These are phyloP conservation scores for Geosiphon pyriformis DNA, from an alignment of 192 early-diverging fungal genomes.

Conservation along the genomic window DNA sequence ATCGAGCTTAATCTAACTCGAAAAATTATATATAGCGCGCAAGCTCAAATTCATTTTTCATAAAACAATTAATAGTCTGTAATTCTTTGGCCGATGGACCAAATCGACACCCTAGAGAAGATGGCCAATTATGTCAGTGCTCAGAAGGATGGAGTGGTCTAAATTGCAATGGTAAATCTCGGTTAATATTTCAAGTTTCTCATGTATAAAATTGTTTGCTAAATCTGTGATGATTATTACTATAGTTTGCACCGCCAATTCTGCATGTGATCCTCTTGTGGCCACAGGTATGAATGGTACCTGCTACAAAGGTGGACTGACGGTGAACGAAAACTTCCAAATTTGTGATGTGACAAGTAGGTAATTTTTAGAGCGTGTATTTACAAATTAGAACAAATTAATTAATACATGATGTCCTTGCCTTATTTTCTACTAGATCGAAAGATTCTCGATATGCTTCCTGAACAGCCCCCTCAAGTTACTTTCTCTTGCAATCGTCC, in stretches of 20 bases:
- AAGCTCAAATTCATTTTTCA: not conserved
- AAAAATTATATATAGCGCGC: too few relatives aligned
- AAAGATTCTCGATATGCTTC: slow-evolving; percentile 54
- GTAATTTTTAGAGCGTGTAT: too few relatives aligned
- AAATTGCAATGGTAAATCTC: slow-evolving; percentile 78
- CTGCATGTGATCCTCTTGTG: slow-evolving; percentile 60
- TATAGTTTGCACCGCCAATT: slow-evolving; percentile 57
- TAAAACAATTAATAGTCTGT: slow-evolving; percentile 50
- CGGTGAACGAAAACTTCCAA: slow-evolving; percentile 61
- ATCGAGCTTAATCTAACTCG: too few relatives aligned
- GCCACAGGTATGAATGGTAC: slow-evolving; percentile 66
- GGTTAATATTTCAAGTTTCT: too few relatives aligned
- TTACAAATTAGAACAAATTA: too few relatives aligned
- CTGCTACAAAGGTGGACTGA: slow-evolving; percentile 69
- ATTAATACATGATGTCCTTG: too few relatives aligned
- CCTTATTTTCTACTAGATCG: too few relatives aligned
- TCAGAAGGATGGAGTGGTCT: slow-evolving; percentile 86
- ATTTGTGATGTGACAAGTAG: slow-evolving; percentile 73
- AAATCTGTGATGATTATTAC: not conserved
- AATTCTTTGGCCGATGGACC: slow-evolving; percentile 61
- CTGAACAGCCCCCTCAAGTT: slow-evolving; percentile 68
- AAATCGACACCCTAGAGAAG: slow-evolving; percentile 50
- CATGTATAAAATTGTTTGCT: too few relatives aligned
- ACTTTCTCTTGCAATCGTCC: slow-evolving; percentile 66
- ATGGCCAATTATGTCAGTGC: slow-evolving; percentile 62